Evolutionary conservation across 228 moss, liverwort and hornwort genomes (phyloP), one percentile per base, ranked within the genome.

Genomic region (Sphagnum magellanicum): DNA sequence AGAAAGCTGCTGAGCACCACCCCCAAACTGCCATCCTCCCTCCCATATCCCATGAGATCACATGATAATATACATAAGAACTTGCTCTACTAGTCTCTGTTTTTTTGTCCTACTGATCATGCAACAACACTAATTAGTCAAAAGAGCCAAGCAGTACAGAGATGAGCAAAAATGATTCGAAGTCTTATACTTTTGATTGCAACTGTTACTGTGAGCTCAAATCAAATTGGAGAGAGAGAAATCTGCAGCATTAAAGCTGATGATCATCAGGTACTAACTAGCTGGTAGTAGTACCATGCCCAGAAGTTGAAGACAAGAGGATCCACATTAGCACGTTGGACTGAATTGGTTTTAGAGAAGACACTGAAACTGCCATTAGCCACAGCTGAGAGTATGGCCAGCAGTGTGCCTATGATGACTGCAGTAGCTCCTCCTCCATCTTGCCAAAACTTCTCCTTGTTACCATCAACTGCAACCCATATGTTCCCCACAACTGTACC

Each of bases 331-430:
- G 82, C 75, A 67, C 71, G 50, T 53, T 71, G 72, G 14, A 82
- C 82, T 6, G 69, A 9, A n/a, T 61, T 49, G 3, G 62, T 52
- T 63, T 82, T 82, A 50, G 75, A 72, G 63, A 82, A 75, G 59
- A 78, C 63, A 50, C 78, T 75, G 75, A 82, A 82, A 14, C 78
- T 69, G 9, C 82, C 82, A 63, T 78, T 78, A n/a, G 78, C 82
- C 16, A 73, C 50, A 48, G 82, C 82, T 49, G 82, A 72, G 53
- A 75, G 47, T 9, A 82, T 46, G 7, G 78, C 75, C 5, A 81
- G 71, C 48, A 69, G 11, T 8, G 55, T 68, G 14, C 78, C 81
- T 6, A 81, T 10, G 8, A 61, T 70, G 13, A 81, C 52, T 5
- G 80, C 76, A 62, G 46, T 70, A 16, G 72, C 79, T 11, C 87